phyloP scores from a whole-genome alignment of 306 rosid species.

The Pterocarpus macrocarpus region DNA sequence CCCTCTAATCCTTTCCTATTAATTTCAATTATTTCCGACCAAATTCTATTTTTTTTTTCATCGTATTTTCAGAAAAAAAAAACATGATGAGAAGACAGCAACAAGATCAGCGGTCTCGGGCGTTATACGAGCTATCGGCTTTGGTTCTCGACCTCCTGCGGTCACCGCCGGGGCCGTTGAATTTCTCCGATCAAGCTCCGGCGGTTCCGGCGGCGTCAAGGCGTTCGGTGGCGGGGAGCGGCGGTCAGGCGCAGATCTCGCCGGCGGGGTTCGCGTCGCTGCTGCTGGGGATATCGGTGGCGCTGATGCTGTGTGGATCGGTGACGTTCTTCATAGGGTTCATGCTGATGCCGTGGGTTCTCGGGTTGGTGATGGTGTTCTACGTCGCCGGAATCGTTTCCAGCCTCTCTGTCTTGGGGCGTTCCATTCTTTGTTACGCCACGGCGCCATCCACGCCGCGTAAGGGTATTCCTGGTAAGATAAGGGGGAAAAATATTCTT shows the following conservation, averaged over 20 bases:
- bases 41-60: background rate
- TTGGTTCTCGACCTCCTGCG: conserved; percentile 80
- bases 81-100: conserved; percentile 61
- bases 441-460: conserved; percentile 58
- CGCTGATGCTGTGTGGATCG: conserved; percentile 95
- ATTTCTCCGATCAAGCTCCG: conserved; percentile 50
- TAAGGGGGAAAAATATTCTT: too few species aligned
- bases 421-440: conserved; percentile 65
- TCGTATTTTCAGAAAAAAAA: background rate
- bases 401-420: conserved; percentile 68
- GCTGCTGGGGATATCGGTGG: conserved; percentile 79
- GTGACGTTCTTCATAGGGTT: conserved; percentile 92
- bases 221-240: conserved; percentile 38
- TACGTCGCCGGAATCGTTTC: conserved; percentile 82
- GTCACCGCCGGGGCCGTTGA: conserved; percentile 65
- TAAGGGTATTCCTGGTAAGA: conserved; percentile 75
- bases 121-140: conserved; percentile 73
- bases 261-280: conserved; percentile 87
- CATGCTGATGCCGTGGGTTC: conserved; percentile 92
- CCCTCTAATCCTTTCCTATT: background rate
- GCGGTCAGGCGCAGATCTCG: conserved; percentile 57
- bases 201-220: conserved; percentile 32
- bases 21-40: background rate
- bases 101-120: conserved; percentile 66
- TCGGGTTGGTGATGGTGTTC: conserved; percentile 75